Evolutionary conservation across 352 stramenopile genomes (phyloP).

Genomic region (Phytophthora cryptogea): DNA sequence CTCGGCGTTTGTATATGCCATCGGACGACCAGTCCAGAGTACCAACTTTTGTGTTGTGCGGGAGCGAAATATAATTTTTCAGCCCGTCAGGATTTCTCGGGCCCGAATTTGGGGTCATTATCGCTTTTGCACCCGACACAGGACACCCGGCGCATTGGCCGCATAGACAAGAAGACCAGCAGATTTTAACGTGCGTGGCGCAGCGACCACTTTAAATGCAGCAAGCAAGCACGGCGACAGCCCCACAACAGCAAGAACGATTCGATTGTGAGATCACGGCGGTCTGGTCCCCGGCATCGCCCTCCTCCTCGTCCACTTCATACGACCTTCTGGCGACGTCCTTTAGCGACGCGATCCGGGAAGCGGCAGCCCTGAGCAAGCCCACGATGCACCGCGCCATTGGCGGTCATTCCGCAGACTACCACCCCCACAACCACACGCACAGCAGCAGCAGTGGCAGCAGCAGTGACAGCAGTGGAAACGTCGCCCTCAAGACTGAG

Average conservation of each 20-base stretch:
- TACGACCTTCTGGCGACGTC: slow-evolving; percentile 17
- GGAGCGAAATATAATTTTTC: slow-evolving; percentile 25
- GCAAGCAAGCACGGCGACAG: slow-evolving; percentile 2
- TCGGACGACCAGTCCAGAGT: background rate
- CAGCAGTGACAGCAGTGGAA: slow-evolving; percentile 1
- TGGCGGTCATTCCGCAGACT: background rate
- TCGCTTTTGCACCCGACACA: slow-evolving; percentile 8
- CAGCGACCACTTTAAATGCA: slow-evolving; percentile 21
- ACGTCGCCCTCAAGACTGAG: slow-evolving; percentile 11
- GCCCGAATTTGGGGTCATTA: slow-evolving; percentile 5
- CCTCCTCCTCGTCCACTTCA: slow-evolving; percentile 12
- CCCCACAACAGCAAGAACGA: slow-evolving; percentile 22
- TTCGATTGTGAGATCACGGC: slow-evolving; percentile 13
- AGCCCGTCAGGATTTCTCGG: slow-evolving; percentile 3
- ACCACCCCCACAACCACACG: background rate
- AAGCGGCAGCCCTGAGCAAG: slow-evolving; percentile 10
- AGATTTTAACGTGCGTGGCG: slow-evolving; percentile 21
- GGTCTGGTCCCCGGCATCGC: slow-evolving; percentile 24
- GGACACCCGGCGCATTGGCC: slow-evolving; percentile 6
- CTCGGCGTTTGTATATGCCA: slow-evolving; percentile 17
- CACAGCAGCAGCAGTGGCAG: background rate
- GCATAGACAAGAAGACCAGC: slow-evolving; percentile 32
- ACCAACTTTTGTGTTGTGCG: slow-evolving; percentile 26
- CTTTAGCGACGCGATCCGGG: slow-evolving; percentile 15
- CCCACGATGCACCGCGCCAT: slow-evolving; percentile 11